Conservation (phyloP, 768 basidiomycete species). For the Punctularia strigosozonata region DNA sequence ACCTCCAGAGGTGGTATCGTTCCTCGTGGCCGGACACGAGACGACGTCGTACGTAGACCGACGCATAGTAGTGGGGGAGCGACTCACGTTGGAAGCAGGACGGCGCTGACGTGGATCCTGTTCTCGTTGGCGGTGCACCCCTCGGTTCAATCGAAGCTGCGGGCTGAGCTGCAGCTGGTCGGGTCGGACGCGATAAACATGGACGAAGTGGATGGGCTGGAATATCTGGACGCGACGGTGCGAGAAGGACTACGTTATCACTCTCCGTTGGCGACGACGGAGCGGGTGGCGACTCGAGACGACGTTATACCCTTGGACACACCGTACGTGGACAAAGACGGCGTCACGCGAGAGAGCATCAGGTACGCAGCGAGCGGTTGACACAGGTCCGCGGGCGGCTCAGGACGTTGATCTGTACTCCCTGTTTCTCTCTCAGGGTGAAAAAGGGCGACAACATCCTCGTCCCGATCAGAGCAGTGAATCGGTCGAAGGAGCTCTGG, state of each 20-base stretch:
- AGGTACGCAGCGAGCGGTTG: conserved; percentile 8
- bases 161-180: conserved; percentile 19
- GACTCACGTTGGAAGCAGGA: too few relatives aligned
- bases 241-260: conserved; percentile 18
- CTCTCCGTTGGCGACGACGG: conserved; percentile 12
- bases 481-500: conserved; percentile 17
- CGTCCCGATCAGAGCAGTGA: conserved; percentile 15
- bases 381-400: neutral
- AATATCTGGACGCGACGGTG: conserved; percentile 21
- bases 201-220: conserved; percentile 19
- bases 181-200: conserved; percentile 11
- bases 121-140: conserved; percentile 18
- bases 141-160: conserved; percentile 19
- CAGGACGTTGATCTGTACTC: neutral
- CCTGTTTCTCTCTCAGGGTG: conserved; percentile 2
- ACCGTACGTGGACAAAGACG: conserved; percentile 10
- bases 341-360: conserved; percentile 5
- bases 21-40: conserved; percentile 1
- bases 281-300: conserved; percentile 15
- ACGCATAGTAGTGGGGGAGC: too few relatives aligned
- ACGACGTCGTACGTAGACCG: too few relatives aligned
- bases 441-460: conserved; percentile 9
- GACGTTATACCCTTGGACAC: conserved; percentile 18
- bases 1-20: conserved; percentile 11
- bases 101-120: conserved; percentile 23